Conservation (phyloP, 257 asterid genomes). For the Solanum corneliomulleri region DNA sequence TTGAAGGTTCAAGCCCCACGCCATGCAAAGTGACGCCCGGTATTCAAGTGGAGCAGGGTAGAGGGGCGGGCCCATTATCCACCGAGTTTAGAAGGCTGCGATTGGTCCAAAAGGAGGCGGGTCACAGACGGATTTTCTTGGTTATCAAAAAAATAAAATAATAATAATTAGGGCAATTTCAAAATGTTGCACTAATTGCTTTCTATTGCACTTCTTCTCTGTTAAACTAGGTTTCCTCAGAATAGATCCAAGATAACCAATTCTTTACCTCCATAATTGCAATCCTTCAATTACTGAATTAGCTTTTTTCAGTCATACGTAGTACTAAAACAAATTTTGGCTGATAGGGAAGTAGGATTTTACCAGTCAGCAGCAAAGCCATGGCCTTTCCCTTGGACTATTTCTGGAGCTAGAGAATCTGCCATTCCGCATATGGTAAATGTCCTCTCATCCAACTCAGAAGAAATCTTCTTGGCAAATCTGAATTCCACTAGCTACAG, state of each 20-base stretch:
- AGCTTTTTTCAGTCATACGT: background rate
- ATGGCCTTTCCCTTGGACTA: conserved; percentile 90
- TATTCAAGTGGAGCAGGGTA: no score
- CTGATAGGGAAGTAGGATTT: conserved; percentile 1
- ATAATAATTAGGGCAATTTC: background rate
- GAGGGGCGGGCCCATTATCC: no score
- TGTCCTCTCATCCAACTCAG: conserved; percentile 53
- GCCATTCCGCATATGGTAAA: conserved; percentile 82
- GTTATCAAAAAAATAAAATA: no score
- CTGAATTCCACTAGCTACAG: conserved; percentile 89
- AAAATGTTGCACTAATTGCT: background rate
- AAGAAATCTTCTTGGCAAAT: conserved; percentile 64
- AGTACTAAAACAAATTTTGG: background rate
- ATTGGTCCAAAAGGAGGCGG: no score
- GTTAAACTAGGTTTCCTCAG: background rate
- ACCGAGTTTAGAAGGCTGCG: no score
- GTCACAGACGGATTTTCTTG: no score
- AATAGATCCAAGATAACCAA: background rate
- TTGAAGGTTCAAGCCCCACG: no score
- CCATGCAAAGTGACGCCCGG: no score
- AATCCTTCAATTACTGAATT: background rate
- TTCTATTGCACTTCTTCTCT: background rate
- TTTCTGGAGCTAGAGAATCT: conserved; percentile 89
- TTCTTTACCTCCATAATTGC: background rate
- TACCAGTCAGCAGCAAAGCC: conserved; percentile 93